Evolutionary conservation across 2,329 filamentous ascomycete species (phyloP), one percentile per base, ranked within the genome.

Genomic region (Fusarium siculi): DNA sequence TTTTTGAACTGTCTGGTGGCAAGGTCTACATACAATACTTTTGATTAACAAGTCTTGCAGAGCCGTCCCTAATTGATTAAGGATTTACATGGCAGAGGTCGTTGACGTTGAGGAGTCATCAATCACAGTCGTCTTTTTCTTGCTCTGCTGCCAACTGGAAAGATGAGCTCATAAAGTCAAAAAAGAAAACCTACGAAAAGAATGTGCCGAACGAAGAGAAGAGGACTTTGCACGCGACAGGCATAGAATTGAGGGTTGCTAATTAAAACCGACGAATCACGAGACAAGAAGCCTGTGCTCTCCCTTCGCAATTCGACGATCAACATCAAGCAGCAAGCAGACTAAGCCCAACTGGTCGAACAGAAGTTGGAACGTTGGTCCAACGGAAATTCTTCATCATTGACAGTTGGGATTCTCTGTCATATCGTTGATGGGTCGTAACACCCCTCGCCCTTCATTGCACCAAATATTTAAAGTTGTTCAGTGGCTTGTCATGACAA

Each of bases 401-500:
- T 60, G 58, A 72, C 42, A 28, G 32, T 49, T 40, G 42, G 32
- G 23, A 49, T 61, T 62, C 34, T 42, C 40, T 54, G 54, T 46
- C 50, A 44, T 49, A 37, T 42, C 50, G 46, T 50, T 18, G 25
- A 11, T 57, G 28, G 19, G 28, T 32, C 32, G 39, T 49, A 25
- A 16, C 28, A 57, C 40, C 44, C 63, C 53, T 61, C 52, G 40
- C 44, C 39, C 32, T 50, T 10, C 36, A 21, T 43, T 34, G 32
- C 32, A 37, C 53, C 36, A 57, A 54, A 46, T 61, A 53, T 53
- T 69, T 76, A 77, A 66, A 75, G 73, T 73, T 77, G 66, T 42
- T 39, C 56, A 63, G 61, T 67, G 62, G 66, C 62, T 62, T 68
- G 62, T 43, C 36, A 46, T 63, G 37, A 63, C 49, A 66, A 40